Base-by-base conservation (phyloP, 306 rosid genomes). In the Amphicarpaea edgeworthii region DNA sequence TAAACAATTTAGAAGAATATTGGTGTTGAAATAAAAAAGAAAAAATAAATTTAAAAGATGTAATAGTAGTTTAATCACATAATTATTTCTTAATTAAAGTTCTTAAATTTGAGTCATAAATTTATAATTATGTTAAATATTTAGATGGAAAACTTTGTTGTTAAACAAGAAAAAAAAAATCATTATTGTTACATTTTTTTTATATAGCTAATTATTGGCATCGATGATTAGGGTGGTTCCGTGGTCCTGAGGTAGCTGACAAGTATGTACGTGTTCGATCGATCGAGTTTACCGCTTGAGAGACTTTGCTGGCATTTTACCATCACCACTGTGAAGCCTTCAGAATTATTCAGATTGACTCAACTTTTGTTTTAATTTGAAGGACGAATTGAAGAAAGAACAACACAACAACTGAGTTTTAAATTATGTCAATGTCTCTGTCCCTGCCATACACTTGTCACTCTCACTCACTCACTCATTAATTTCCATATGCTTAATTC, bases 261-360 rank as follows among this genome's bases (percentile, higher is more conserved):
- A 68, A 77, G 42, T 30, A 69, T 38, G 45, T 38, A 47, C 60
- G 46, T n/a, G n/a, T n/a, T n/a, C n/a, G n/a, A n/a, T n/a, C n/a
- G n/a, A n/a, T n/a, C 37, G 20, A 70, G 12, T 78, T 70, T 49
- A 69, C 32, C 37, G 3, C 40, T 55, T 8, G 20, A 69, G 77
- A 61, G 17, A 38, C 14, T 50, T 62, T 40, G 68, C 40, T 21
- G 51, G 54, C 68, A 80, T 54, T 65, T 72, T 53, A 26, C 78
- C 67, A 51, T 49, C 43, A 51, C 6, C 28, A 71, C 67, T 72
- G 51, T 63, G 51, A 72, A 65, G 70, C 23, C 23, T 66, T 78
- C 66, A 78, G 54, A 78, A 9, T 38, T 79, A 9, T 38, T 79
- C 58, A 79, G 54, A 61, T 47, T 47, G 70, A 47, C 72, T 70